A percentile compares a stretch with the other conserved stretches of the same genome.
Evolutionary conservation across 1,284 basidiomycete species (phyloP).

Genomic region (Amylostereum chailletii): DNA sequence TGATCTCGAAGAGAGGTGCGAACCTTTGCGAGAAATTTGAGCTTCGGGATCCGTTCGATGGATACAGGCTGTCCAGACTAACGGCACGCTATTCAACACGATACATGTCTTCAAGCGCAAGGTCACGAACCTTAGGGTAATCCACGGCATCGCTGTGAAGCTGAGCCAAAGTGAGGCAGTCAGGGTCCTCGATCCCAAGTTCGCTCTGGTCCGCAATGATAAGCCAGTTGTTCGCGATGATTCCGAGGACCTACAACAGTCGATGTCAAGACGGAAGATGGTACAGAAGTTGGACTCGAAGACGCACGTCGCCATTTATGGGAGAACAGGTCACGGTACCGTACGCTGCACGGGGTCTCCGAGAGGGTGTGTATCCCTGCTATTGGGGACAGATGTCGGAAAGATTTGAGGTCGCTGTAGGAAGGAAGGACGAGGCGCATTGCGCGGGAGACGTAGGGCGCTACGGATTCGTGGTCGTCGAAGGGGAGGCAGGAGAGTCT

Average conservation of each 20-base stretch:
- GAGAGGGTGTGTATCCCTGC: constrained; percentile 27
- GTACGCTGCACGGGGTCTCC: constrained; percentile 28
- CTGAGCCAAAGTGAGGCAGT: constrained; percentile 54
- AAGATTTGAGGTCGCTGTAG: constrained; percentile 25
- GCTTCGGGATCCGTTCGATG: constrained; percentile 37
- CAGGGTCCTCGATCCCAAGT: constrained; percentile 22
- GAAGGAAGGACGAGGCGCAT: constrained; percentile 37
- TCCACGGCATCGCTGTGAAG: constrained; percentile 68
- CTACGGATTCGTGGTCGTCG: constrained; percentile 18
- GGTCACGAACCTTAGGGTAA: constrained; percentile 33
- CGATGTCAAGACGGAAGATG: constrained; percentile 12
- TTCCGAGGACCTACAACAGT: constrained; percentile 41
- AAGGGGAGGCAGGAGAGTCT: neutral
- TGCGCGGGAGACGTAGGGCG: constrained; percentile 38
- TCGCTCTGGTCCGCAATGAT: constrained; percentile 60
- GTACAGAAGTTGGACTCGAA: constrained; percentile 1
- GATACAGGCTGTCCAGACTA: constrained; percentile 44
- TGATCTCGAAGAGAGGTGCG: neutral
- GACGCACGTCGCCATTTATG: neutral
- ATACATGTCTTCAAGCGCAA: neutral
- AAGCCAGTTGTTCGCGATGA: constrained; percentile 52
- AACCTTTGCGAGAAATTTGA: constrained; percentile 15
- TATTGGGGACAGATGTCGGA: constrained; percentile 26
- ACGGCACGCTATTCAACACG: neutral
- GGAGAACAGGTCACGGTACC: constrained; percentile 36